Base-by-base conservation (phyloP, 805 yeast species). In the Blastobotrys muscicola region DNA sequence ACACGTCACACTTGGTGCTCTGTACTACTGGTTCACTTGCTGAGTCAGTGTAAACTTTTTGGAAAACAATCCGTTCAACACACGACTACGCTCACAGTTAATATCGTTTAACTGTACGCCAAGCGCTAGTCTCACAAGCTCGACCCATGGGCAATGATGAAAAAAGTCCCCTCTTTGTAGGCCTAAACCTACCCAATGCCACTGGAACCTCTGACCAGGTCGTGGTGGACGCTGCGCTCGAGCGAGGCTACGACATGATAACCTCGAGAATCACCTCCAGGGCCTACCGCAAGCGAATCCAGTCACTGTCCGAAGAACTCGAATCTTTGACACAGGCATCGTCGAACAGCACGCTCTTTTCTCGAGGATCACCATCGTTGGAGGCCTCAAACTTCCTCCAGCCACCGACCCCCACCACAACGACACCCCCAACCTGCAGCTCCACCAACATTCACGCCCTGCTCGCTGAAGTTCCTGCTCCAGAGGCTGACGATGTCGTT, bases 251-350 rank as follows among this genome's bases (percentile, higher is more conserved):
- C 50, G 80, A 77, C 55, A 66, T 64, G 48, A 67, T 77, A 2
- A 62, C 80, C 2, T 57, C 75, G 4, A 72, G 82, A 2, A 66
- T 79, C 35, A 78, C 84, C 7, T 76, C 78, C 45, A 54, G 69
- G 0, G 56, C 45, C 9, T 62, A 60, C 49, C 49, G 61, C n/a
- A 53, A 52, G 33, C 45, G 57, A 29, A 50, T 58, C 29, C 55
- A 57, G 41, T 42, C 52, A 9, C 41, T 54, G 30, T 52, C 51
- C 36, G 45, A 45, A 30, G 50, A 47, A 34, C 41, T 46, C 15
- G 47, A 46, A 11, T 40, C 33, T 33, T 33, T 31, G 39, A 36
- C 23, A 20, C 43, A 33, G 16, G 26, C 26, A 4, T 20, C 26
- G 4, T 20, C 26, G 6, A 4, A 20, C 26, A 20, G 26, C 26